A percentile compares a stretch with the other conserved stretches of the same genome.
Conservation (phyloP, 192 early-diverging fungal species). For the Haplosporangium gracile region DNA sequence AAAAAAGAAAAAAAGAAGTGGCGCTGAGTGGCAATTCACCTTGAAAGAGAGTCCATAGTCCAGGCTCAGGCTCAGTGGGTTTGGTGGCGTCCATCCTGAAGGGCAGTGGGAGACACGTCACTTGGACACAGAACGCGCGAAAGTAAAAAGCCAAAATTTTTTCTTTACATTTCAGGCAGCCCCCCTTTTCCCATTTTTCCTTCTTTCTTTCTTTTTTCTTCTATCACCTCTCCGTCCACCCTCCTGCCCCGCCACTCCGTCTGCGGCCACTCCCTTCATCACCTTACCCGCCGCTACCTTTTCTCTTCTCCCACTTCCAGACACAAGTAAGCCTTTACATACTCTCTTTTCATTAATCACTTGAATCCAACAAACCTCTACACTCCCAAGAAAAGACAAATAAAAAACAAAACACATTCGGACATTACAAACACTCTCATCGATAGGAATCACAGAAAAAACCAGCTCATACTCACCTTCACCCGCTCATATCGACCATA, state of each 20-base stretch:
- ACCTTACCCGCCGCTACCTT: background rate
- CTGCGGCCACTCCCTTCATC: background rate
- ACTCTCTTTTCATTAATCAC: background rate
- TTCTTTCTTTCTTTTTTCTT: background rate
- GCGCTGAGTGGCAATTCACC: background rate
- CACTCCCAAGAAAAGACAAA: background rate
- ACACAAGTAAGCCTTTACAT: background rate
- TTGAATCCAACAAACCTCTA: background rate
- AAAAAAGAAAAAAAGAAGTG: background rate
- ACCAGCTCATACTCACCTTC: background rate
- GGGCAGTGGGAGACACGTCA: background rate
- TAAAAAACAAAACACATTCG: background rate
- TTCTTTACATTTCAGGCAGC: no score
- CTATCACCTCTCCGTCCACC: background rate
- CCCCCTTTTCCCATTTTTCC: background rate
- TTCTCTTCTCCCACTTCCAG: background rate
- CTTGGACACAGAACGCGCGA: background rate
- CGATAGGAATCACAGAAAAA: background rate
- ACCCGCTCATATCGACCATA: background rate
- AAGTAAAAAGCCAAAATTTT: background rate
- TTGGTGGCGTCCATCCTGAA: background rate
- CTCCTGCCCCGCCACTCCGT: background rate
- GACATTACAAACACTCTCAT: background rate
- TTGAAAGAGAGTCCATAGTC: background rate
- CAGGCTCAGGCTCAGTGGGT: constrained; percentile 1